Evolutionary conservation across 73 alveolate species (phyloP), one percentile per base, ranked within the genome.

Genomic region (Loxodes magnus): DNA sequence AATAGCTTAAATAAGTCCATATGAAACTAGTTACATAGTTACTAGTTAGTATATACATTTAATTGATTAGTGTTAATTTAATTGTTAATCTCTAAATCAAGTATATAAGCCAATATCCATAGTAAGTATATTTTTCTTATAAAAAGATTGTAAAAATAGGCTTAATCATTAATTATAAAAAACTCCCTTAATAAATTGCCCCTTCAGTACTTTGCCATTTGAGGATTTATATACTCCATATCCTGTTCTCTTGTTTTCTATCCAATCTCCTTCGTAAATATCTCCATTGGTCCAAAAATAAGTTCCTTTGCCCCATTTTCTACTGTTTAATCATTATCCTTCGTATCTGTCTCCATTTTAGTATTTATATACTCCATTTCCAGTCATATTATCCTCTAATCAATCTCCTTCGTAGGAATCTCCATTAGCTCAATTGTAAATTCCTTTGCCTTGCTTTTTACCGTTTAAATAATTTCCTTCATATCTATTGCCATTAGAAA

Each of bases 361-460:
- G 80, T 79, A 71, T 14, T 12, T 54, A 14, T 37, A 62, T 21
- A 31, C 38, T n/a, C 85, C 85, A 16, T 48, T 66, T 23, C 85
- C 85, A 4, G 64, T 62, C 43, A 34, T 71, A 54, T 54, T 35
- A 38, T 71, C 78, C 31, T 54, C 53, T 23, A 19, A 26, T 39
- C 36, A 71, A 20, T 71, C 82, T 17, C 85, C 85, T 10, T 71
- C 54, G 64, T 79, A 82, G 37, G 49, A 46, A 51, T 67, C 57
- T 7, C 90, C 83, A 37, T 71, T 77, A 35, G 53, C 69, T 78
- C 87, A 79, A 25, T 62, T 49, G 25, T 77, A 77, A 35, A 69
- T 1, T 6, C 77, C 77, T 57, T 56, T 53, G 14, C 77, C 77
- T 10, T 51, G 17, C 65, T 34, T 64, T 29, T 33, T 19, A 30